Evolutionary conservation across 2,329 filamentous ascomycete species (phyloP), one percentile per base, ranked within the genome.

Genomic region (Alternaria arbusti): DNA sequence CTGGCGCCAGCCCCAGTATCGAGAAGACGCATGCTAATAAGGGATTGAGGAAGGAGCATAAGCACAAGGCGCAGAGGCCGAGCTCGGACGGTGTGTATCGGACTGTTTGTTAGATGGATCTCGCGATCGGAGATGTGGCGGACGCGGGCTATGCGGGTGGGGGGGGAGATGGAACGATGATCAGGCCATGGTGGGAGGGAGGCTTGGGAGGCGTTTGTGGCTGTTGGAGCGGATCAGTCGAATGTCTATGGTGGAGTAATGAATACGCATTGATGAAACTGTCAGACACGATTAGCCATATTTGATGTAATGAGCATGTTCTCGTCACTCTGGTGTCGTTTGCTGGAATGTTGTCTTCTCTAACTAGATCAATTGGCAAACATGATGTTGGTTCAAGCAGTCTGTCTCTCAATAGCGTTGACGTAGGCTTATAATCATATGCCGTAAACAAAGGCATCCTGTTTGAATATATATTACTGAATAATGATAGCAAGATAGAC

Each of bases 41-140:
- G 54, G 81, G 81, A 43, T 65, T 77, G 11, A 74, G 77, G 47
- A 67, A 71, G 10, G 78, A 83, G 63, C 75, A 84, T 64, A 79
- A 79, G 69, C 80, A 85, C 70, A 82, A 83, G 57, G 81, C 81
- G 22, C 78, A 78, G 67, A 74, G 73, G 45, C 83, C 84, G 3
- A 85, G 84, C 82, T 73, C 70, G 25, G 65, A 84, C 36, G 84
- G 84, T 5, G 81, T 86, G 6, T 83, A 86, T 71, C 76, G 84
- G 54, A 74, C 76, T 28, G 84, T 86, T 6, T 86, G 84, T 61
- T 86, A 65, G 65, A 28, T 28, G 6, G 11, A 12, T 20, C 7
- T 44, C 10, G 13, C 11, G 32, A 17, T 11, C 36, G 40, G 12
- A 12, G 30, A 10, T 23, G 43, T 12, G 40, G 30, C 47, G 15